These are phyloP conservation scores for Fusarium sulawesiense DNA, from an alignment of 2,329 filamentous ascomycete genomes.

Conservation along the genomic window DNA sequence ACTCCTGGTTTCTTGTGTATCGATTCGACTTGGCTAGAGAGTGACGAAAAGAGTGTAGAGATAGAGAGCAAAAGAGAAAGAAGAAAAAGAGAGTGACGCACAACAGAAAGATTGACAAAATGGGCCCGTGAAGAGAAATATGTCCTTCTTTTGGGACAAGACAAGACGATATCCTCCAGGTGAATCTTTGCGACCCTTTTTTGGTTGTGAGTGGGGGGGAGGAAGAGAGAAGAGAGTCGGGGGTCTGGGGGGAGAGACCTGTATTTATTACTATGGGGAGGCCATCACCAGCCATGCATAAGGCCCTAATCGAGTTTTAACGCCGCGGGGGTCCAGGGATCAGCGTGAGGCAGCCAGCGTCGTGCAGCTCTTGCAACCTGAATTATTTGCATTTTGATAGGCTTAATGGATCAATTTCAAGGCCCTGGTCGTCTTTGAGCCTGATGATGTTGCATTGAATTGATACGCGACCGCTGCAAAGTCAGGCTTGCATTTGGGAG, in stretches of 20 bases:
- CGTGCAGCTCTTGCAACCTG: conserved; percentile 19
- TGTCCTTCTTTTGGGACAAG: conserved; percentile 49
- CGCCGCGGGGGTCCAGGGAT: conserved; percentile 29
- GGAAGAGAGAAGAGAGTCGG: conserved; percentile 52
- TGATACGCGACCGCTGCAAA: conserved; percentile 9
- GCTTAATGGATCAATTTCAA: conserved; percentile 12
- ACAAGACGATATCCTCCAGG: conserved; percentile 64
- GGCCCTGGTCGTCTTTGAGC: neutral
- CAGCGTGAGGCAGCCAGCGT: conserved; percentile 19
- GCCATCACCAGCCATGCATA: conserved; percentile 28
- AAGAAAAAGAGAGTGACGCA: conserved; percentile 52
- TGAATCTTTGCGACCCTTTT: conserved; percentile 69
- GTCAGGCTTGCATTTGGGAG: conserved; percentile 2
- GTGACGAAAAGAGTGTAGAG: conserved; percentile 65
- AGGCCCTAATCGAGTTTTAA: conserved; percentile 10
- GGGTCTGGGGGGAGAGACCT: conserved; percentile 29
- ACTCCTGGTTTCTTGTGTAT: conserved; percentile 38
- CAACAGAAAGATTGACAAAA: conserved; percentile 58
- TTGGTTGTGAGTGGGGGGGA: conserved; percentile 66
- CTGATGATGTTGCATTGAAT: conserved; percentile 18
- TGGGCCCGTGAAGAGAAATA: conserved; percentile 67
- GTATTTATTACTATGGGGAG: conserved; percentile 40
- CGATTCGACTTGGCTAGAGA: conserved; percentile 56
- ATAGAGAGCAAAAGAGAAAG: conserved; percentile 45
- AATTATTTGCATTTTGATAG: conserved; percentile 8